Conservation (phyloP, 805 yeast genomes). For the Pichia insulana region DNA sequence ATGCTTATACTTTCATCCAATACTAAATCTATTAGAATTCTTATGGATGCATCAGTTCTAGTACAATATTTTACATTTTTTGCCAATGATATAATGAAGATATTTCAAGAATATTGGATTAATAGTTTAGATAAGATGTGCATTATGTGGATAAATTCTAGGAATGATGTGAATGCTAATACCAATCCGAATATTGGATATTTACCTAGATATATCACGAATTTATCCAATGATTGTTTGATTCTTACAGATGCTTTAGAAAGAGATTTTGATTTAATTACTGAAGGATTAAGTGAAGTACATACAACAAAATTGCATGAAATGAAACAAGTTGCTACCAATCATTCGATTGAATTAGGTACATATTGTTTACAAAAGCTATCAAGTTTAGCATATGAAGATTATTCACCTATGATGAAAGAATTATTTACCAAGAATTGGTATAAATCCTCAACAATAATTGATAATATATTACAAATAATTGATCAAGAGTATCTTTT, state of each 20-base stretch:
- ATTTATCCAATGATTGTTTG: slow-evolving; percentile 26
- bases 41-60: slow-evolving; percentile 24
- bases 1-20: slow-evolving; percentile 22
- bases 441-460: slow-evolving; percentile 23
- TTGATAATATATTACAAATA: slow-evolving; percentile 20
- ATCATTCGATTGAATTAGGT: slow-evolving; percentile 19
- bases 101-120: slow-evolving; percentile 19
- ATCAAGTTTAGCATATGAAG: slow-evolving; percentile 19
- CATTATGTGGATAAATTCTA: slow-evolving; percentile 9
- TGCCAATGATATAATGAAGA: slow-evolving; percentile 16
- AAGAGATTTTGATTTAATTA: slow-evolving; percentile 14
- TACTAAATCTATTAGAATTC: slow-evolving; percentile 31
- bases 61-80: slow-evolving; percentile 20
- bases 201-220: slow-evolving; percentile 25
- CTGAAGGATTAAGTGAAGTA: slow-evolving; percentile 16
- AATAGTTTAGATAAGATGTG: slow-evolving; percentile 14
- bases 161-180: neutral
- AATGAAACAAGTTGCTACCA: slow-evolving; percentile 14
- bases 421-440: slow-evolving; percentile 23
- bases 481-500: slow-evolving; percentile 21
- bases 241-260: slow-evolving; percentile 25
- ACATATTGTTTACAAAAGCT: slow-evolving; percentile 21
- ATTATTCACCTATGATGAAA: slow-evolving; percentile 18
- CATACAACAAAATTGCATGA: slow-evolving; percentile 19
- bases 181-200: slow-evolving; percentile 16